Base-by-base conservation (phyloP, 2,329 filamentous ascomycete genomes). In the Cryphonectria japonica region DNA sequence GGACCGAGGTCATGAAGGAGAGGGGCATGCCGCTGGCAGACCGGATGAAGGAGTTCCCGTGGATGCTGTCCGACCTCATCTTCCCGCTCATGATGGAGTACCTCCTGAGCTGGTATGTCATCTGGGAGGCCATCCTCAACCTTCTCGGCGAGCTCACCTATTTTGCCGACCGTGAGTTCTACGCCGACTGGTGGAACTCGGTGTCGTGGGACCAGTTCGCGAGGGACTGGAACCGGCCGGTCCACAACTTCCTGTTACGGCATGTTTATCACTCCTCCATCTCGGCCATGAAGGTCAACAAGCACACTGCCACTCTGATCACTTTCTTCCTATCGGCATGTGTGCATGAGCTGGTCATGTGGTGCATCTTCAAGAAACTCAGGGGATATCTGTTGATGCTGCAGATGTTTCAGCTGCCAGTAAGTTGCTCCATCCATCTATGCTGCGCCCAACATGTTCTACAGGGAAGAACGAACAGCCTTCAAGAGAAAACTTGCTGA, bases 81-180 rank as follows among this genome's bases (percentile, higher is more conserved):
- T 94, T 95, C 73, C 93, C 92, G 0, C 91, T 95, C 73, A 88
- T 95, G 81, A 89, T 94, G 80, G 92, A 95, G 78, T 93, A 94
- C 73, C 80, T 95, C 67, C 85, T 93, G 70, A 86, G 89, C 0
- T 95, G 92, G 91, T 95, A 94, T 78, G 86, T 95, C 39, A 94
- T 95, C 74, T 95, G 93, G 93, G 89, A 92, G 79, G 89, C 88
- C 3, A 87, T 91, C 50, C 83, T 94, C 72, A 95, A 95, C 78
- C 87, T 93, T 19, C 83, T 95, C 32, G 93, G 92, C 4, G 93
- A 95, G 79, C 78, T 95, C 69, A 94, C 92, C 0, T 85, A 85
- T 73, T 95, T 95, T 78, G 92, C 92, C 5, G 93, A 95, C 78
- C 88, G 92, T 63, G 91, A 89, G 72, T 94, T 94, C 79, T 90